Conservation (phyloP, 768 basidiomycete genomes). For the Trametes cubensis region DNA sequence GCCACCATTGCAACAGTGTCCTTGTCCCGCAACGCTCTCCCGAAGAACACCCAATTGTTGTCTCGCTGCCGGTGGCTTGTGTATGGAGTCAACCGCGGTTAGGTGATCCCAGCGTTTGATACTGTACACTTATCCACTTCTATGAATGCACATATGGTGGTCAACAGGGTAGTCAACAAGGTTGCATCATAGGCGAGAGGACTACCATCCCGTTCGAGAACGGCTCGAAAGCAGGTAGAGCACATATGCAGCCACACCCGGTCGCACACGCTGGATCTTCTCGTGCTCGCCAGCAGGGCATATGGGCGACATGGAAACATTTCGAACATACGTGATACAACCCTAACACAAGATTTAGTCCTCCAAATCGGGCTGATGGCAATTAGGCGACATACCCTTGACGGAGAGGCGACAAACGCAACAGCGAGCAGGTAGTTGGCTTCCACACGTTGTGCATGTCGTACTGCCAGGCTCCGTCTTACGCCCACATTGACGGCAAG, state of each 20-base stretch:
- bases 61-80: too few species aligned
- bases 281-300: conserved; percentile 29
- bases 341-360: conserved; percentile 22
- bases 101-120: too few species aligned
- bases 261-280: conserved; percentile 28
- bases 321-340: conserved; percentile 31
- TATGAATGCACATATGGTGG: background rate
- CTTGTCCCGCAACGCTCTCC: too few species aligned
- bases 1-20: too few species aligned
- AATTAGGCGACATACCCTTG: conserved; percentile 51
- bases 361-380: too few species aligned
- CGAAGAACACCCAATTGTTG: too few species aligned
- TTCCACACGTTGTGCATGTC: conserved; percentile 44
- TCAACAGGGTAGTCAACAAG: background rate
- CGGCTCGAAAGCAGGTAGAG: conserved; percentile 13
- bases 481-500: conserved; percentile 30
- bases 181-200: conserved; percentile 11
- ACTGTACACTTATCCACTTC: too few species aligned
- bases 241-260: conserved; percentile 34
- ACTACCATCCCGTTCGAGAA: conserved; percentile 18
- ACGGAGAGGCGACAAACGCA: conserved; percentile 77
- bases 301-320: conserved; percentile 32
- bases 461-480: conserved; percentile 35
- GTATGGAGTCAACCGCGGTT: too few species aligned
- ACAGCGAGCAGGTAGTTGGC: conserved; percentile 55